Base-by-base conservation (phyloP, 176 grass and related monocot species). In the Aegilops speltoides region DNA sequence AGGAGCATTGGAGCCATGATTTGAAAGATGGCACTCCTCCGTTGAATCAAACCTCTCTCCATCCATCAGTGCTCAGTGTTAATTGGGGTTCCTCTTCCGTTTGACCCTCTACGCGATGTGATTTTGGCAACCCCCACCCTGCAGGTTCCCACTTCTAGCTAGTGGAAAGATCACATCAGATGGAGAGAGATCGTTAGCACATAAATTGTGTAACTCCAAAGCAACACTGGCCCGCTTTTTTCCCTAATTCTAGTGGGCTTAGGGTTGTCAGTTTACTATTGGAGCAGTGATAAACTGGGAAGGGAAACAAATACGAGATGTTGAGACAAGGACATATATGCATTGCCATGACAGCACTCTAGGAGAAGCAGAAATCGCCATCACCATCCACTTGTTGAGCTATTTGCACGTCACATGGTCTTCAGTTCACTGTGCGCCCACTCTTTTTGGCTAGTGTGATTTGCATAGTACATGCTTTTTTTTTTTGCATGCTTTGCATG, bases 1-100 rank as follows among this genome's bases (percentile, higher is more conserved):
- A 73, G 52, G 25, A 65, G 83, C 57, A 24, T 66, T 48, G n/a
- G 45, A 83, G 84, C 75, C 80, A 87, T 79, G 89, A 90, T 90
- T 86, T 78, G 65, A 90, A 40, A 83, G 77, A 61, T 67, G n/a
- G 54, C 88, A 81, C 78, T 62, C 76, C 31, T 33, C 48, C 12
- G 24, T 12, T 25, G 78, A 1, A 25, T 63, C 52, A 63, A 63
- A 63, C 54, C 25, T 33, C 25, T 57, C 19, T 64, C 31, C 19
- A 34, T 68, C 32, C 36, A 24, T 34, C 34, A 20, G 5, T 16
- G 17, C 2, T 56, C 52, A 20, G 52, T 5, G 52, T 56, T 56
- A 56, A 56, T 56, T 20, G 52, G 16, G 36, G 13, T 34, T 43
- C 69, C 32, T 70, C 67, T 22, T 38, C n/a, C 38, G 11, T 24